Conservation (phyloP, 345 rosid genomes). For the Bruguiera sexangula region DNA sequence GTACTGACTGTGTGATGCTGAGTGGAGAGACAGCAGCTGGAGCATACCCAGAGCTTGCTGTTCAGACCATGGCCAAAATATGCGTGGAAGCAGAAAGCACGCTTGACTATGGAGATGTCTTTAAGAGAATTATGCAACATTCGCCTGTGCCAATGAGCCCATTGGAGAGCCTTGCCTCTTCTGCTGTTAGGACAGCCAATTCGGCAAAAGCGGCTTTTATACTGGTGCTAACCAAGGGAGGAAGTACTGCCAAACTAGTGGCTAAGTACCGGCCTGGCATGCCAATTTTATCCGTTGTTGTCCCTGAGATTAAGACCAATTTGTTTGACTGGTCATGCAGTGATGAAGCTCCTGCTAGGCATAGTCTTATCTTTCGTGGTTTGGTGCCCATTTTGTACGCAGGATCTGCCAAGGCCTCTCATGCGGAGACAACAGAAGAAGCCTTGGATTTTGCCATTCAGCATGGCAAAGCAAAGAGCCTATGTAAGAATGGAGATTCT, state of each 20-base stretch:
- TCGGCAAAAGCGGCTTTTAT: conserved; percentile 78
- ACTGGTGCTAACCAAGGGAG: conserved; percentile 89
- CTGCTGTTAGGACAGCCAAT: conserved; percentile 90
- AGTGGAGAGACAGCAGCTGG: conserved; percentile 99
- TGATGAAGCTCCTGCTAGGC: conserved; percentile 85
- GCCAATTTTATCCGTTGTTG: conserved; percentile 85
- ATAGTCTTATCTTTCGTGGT: conserved; percentile 88
- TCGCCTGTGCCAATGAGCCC: conserved; percentile 97
- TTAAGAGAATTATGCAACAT: conserved; percentile 76
- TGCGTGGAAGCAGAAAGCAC: conserved; percentile 95
- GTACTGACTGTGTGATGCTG: conserved; percentile 93
- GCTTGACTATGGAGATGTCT: conserved; percentile 72
- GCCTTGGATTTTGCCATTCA: conserved; percentile 75
- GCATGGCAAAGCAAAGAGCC: conserved; percentile 59
- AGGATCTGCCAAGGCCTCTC: conserved; percentile 85
- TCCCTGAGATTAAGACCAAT: conserved; percentile 84
- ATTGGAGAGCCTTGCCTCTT: conserved; percentile 81
- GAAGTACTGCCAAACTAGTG: conserved; percentile 90
- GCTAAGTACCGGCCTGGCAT: conserved; percentile 93
- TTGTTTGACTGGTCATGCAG: conserved; percentile 93
- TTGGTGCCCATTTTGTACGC: conserved; percentile 76
- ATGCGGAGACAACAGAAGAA: conserved; percentile 88
- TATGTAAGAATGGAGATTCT: conserved; percentile 79
- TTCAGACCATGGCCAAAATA: conserved; percentile 87
- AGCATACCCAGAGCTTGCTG: conserved; percentile 91